Base-by-base conservation (phyloP, 768 basidiomycete genomes). In the Psilocybe subaeruginosa region DNA sequence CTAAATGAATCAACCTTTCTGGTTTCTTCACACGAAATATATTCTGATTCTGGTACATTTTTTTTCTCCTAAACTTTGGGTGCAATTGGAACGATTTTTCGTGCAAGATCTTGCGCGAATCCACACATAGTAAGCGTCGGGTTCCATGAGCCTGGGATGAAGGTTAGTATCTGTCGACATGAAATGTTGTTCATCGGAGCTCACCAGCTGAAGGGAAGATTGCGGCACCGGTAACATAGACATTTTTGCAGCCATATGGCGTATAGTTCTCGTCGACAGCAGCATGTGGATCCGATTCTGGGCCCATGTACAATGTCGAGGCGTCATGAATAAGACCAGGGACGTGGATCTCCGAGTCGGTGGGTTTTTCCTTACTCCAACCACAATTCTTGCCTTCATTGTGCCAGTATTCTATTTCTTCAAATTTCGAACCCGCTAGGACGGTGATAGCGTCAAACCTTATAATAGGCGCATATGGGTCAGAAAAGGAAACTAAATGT, bases 201-300 rank as follows among this genome's bases (percentile, higher is more conserved):
- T n/a, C 27, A 45, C 59, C 59, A 7, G 63, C 31, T 7, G 63
- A 51, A 8, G 63, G 63, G 56, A 64, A 64, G 11, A 64, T 39
- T 6, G 60, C 63, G n/a, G 54, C 63, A 2, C 63, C 56, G 8
- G 54, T 61, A 35, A 64, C 63, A 43, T 64, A 64, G 8, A 64
- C 60, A 55, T 64, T 64, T 8, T 49, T 52, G 39, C 51, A 49
- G 11, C 58, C 58, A 27, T 59, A 52, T 12, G 49, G 39, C 37
- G 51, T 46, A 37, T 59, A 59, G 51, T 52, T 59, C 23, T 59
- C 50, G 16, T 59, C 58, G 11, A 59, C 51, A 45, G 51, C 49
- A 17, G 49, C 51, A 2, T 43, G 41, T 14, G 41, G 41, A 23
- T 59, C 51, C 23, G 51, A 52, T 0, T 46, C 58, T 33, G 30